Percentiles rank a stretch among this genome's conserved stretches.
phyloP scores from a whole-genome alignment of 1,284 basidiomycete species.

The Trametes sp. region DNA sequence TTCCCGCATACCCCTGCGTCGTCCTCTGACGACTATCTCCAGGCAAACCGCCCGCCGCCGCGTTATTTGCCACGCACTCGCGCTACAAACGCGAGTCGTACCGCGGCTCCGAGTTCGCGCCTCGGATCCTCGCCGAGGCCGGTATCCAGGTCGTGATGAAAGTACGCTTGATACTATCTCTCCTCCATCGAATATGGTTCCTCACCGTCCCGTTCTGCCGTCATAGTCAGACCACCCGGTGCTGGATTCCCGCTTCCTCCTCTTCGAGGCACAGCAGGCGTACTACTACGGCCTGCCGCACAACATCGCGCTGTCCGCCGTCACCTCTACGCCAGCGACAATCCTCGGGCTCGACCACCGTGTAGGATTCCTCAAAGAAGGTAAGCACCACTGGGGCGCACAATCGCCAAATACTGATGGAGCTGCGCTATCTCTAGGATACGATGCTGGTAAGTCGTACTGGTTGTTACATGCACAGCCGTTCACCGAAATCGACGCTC shows the following conservation, averaged over 20 bases:
- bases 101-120: constrained; percentile 86
- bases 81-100: constrained; percentile 89
- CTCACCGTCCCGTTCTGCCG: not conserved
- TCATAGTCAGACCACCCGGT: constrained; percentile 76
- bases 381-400: constrained; percentile 48
- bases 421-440: constrained; percentile 41
- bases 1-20: not conserved
- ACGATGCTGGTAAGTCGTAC: constrained; percentile 53
- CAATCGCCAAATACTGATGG: not conserved
- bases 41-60: constrained; percentile 70
- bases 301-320: constrained; percentile 71
- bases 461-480: too few relatives aligned
- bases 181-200: not conserved
- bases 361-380: constrained; percentile 75
- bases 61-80: constrained; percentile 68
- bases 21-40: too few relatives aligned
- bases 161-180: constrained; percentile 44
- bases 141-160: constrained; percentile 83
- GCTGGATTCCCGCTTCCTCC: constrained; percentile 80
- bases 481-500: too few relatives aligned
- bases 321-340: constrained; percentile 82
- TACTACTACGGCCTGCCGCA: constrained; percentile 76
- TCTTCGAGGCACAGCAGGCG: constrained; percentile 89
- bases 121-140: constrained; percentile 79
- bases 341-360: constrained; percentile 84